Base-by-base conservation (phyloP, 257 asterid species). In the Solanum chilense region DNA sequence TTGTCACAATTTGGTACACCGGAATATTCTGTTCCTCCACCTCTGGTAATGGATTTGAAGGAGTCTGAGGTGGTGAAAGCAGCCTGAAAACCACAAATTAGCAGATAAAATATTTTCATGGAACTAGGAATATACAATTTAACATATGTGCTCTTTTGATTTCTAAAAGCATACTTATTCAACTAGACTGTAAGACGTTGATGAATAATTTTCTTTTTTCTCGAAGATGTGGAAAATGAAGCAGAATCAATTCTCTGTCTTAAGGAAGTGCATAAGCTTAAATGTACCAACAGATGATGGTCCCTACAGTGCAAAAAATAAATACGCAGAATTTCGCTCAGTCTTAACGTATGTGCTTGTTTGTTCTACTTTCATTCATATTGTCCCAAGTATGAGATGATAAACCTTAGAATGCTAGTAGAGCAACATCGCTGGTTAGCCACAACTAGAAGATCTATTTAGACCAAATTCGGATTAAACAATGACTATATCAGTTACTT, bases 1-100 rank as follows among this genome's bases (percentile, higher is more conserved):
- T 81, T 3, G 88, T 66, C 80, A 86, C 89, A 39, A 18, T 39
- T 64, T 35, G 45, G 64, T 3, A 49, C 23, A 45, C 44, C 7
- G 31, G 76, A 20, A 89, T 84, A 62, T 86, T 91, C 66, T 74
- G 93, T 42, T 23, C 60, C 44, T 77, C 89, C 75, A 78, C 71
- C 81, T 92, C 92, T 12, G 68, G 42, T 4, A 90, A 88, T 49
- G 94, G 92, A 88, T 85, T 89, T 71, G 88, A 82, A 88, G 92
- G 90, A 29, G 88, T 47, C 52, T 86, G 94, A 3, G 93, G 93
- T 76, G 91, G 94, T 70, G 90, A 56, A 56, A 93, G 90, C 88
- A 93, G 94, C 98, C 99, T 96, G 90, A 82, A 87, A 87, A 86
- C 41, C 37, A 76, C 37, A 76, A 69, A 41, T 31, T 62, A 69